Conservation (phyloP, 768 basidiomycete species). For the Mycena capillaripes region DNA sequence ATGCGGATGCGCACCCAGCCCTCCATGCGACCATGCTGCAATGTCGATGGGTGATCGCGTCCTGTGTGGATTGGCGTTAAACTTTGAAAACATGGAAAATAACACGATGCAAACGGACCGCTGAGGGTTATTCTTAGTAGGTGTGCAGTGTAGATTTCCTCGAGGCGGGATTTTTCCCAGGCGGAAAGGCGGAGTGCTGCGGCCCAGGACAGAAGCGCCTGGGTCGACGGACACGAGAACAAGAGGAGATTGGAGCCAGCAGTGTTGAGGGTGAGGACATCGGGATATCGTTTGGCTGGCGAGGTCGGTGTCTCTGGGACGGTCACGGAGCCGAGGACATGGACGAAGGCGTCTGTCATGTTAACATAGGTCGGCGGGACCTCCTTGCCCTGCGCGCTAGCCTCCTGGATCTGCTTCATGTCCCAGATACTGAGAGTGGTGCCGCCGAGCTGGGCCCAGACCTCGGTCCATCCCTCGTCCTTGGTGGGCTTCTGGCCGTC, state of each 20-base stretch:
- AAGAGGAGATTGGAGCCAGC: constrained; percentile 92
- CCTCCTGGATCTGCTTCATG: constrained; percentile 89
- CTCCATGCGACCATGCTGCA: constrained; percentile 83
- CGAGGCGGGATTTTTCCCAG: constrained; percentile 96
- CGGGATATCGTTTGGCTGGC: constrained; percentile 72
- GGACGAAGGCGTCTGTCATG: constrained; percentile 88
- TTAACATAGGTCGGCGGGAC: constrained; percentile 92
- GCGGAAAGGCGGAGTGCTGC: constrained; percentile 89
- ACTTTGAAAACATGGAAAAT: background rate
- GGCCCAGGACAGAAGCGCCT: constrained; percentile 88
- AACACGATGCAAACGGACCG: constrained; percentile 44
- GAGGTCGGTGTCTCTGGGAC: constrained; percentile 64
- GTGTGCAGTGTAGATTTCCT: constrained; percentile 98
- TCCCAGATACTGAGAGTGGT: constrained; percentile 94
- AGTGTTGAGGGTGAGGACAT: constrained; percentile 93
- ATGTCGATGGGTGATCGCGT: constrained; percentile 69
- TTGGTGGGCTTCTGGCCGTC: constrained; percentile 79
- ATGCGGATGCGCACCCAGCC: constrained; percentile 93
- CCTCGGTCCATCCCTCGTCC: constrained; percentile 86
- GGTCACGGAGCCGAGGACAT: constrained; percentile 83
- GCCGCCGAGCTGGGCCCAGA: constrained; percentile 93
- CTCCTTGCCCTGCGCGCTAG: constrained; percentile 82
- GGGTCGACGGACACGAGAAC: constrained; percentile 85
- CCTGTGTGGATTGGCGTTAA: constrained; percentile 45
- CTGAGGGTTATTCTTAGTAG: constrained; percentile 83